phyloP scores from a whole-genome alignment of 106 monocot species.

The Platanthera zijinensis region DNA sequence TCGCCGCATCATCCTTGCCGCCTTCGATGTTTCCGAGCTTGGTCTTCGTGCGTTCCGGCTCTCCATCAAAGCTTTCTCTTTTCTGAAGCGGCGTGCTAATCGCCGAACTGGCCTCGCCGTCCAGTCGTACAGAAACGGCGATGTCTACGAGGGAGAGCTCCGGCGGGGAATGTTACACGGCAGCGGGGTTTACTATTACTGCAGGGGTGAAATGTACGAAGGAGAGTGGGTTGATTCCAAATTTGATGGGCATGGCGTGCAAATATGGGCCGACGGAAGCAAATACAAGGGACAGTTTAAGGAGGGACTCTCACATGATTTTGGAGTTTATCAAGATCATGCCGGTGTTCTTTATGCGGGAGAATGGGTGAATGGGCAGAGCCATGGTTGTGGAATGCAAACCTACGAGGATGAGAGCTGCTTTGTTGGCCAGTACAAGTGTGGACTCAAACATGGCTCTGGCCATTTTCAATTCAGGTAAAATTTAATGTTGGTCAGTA shows the following conservation, averaged over 20 bases:
- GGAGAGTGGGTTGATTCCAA: conserved; percentile 24
- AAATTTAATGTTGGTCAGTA: no score
- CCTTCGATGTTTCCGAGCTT: background rate
- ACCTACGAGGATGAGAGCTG: conserved; percentile 22
- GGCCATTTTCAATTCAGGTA: conserved; percentile 23
- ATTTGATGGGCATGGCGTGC: conserved; percentile 21
- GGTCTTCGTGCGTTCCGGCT: background rate
- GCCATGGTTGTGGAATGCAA: conserved; percentile 23
- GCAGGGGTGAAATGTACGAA: conserved; percentile 17
- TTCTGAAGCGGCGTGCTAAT: background rate
- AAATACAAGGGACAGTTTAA: conserved; percentile 15
- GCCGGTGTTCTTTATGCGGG: conserved; percentile 27
- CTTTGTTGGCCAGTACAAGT: conserved; percentile 20
- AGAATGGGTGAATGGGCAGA: conserved; percentile 23
- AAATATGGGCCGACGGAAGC: conserved; percentile 21
- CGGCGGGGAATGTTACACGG: conserved; percentile 15
- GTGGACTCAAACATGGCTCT: conserved; percentile 25
- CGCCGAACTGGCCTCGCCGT: conserved; percentile 7
- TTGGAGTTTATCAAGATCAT: conserved; percentile 18
- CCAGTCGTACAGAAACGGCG: conserved; percentile 21
- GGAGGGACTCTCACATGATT: conserved; percentile 20
- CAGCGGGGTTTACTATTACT: conserved; percentile 25
- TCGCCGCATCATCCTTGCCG: background rate
- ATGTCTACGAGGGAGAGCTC: conserved; percentile 24
- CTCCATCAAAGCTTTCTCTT: background rate